Evolutionary conservation across 352 stramenopile species (phyloP).

Genomic region (Phytopythium aichiense): DNA sequence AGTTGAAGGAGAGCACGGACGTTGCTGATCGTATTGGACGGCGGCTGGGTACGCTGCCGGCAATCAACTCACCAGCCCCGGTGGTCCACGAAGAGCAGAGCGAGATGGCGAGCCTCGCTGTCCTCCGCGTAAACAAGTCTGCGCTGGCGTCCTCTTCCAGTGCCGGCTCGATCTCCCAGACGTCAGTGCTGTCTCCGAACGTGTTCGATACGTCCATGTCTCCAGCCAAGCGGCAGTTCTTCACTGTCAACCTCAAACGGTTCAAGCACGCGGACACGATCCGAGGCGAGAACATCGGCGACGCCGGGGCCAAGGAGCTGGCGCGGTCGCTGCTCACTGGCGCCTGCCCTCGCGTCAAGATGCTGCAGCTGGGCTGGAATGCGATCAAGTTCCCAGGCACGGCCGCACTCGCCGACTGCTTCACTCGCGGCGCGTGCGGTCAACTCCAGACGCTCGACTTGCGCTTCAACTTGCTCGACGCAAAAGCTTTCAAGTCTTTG

Average conservation of each 20-base stretch:
- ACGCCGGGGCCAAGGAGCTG: slow-evolving; percentile 49
- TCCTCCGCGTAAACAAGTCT: slow-evolving; percentile 43
- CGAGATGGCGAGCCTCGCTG: slow-evolving; percentile 47
- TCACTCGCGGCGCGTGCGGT: slow-evolving; percentile 44
- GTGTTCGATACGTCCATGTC: background rate
- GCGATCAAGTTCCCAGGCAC: slow-evolving; percentile 53
- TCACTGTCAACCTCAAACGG: slow-evolving; percentile 69
- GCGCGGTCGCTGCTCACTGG: slow-evolving; percentile 59
- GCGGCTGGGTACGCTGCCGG: slow-evolving; percentile 42
- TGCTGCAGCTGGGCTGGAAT: slow-evolving; percentile 64
- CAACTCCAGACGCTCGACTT: slow-evolving; percentile 62
- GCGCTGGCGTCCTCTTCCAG: background rate
- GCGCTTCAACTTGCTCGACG: slow-evolving; percentile 57
- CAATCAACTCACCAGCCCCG: slow-evolving; percentile 42
- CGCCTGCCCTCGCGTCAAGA: slow-evolving; percentile 53
- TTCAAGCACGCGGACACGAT: slow-evolving; percentile 70
- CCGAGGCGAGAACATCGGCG: slow-evolving; percentile 51
- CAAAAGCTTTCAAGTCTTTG: slow-evolving; percentile 28
- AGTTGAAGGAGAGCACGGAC: slow-evolving; percentile 32
- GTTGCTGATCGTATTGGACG: slow-evolving; percentile 39
- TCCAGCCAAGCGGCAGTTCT: slow-evolving; percentile 45
- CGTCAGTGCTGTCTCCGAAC: background rate
- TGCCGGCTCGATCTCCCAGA: background rate
- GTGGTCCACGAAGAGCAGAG: slow-evolving; percentile 30
- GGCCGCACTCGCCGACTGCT: slow-evolving; percentile 44